Base-by-base conservation (phyloP, 2,329 filamentous ascomycete genomes). In the Alternaria sp. region DNA sequence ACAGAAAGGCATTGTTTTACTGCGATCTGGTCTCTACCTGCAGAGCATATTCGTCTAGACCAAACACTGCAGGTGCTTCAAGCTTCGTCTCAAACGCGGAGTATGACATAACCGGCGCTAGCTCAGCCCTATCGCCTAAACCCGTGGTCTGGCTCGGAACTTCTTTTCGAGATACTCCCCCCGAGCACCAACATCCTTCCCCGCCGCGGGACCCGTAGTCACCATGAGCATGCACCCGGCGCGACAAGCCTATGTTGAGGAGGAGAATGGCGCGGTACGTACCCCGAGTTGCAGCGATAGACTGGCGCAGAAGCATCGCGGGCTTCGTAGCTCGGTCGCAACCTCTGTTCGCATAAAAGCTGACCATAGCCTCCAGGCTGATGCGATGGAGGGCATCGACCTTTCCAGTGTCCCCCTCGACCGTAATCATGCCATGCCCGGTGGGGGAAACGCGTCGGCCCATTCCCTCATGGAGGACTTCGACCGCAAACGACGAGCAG, bases 211-310 rank as follows among this genome's bases (percentile, higher is more conserved):
- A 58, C 56, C 49, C 53, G 55, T 57, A 55, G 56, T 44, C 73
- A 76, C 67, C 20, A 81, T 80, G 77, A 87, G 82, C 79, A 87
- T 97, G 84, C 95, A 97, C 84, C 95, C 95, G 62, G 89, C 95
- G 79, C 89, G 96, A 70, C 91, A 95, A 82, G 95, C 95, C 45
- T 97, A 96, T 81, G 94, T 98, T 68, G 95, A 98, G 85, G 95
- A 97, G 77, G 89, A 84, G 46, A 85, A 88, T 77, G 81, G 86
- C 57, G 87, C 90, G 84, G 90, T 92, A 86, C 84, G 87, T 75
- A 56, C 21, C n/a, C 18, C 10, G 25, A 10, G n/a, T 11, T 20
- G 4, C 18, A 20, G 25, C 49, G 20, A 15, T 12, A 20, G 45
- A 28, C 30, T n/a, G 50, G 57, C 63, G 61, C 67, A 66, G 71